Conservation (phyloP, 495 filamentous ascomycete species). For the Neurospora sp. region DNA sequence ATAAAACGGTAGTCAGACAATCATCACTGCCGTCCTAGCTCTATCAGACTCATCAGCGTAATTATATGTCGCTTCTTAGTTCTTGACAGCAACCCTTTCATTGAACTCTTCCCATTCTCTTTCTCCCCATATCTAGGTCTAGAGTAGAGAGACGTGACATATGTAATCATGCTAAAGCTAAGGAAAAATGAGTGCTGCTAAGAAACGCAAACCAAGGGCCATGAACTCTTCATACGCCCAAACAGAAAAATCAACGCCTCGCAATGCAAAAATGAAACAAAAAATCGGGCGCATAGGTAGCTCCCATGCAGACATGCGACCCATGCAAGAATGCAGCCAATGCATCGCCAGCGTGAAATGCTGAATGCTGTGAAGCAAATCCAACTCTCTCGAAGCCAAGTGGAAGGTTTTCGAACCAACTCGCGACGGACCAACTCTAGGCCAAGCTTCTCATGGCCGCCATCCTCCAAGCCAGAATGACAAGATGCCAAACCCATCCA, state of each 20-base stretch:
- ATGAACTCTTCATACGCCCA: not conserved
- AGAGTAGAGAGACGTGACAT: not conserved
- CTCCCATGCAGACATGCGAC: not conserved
- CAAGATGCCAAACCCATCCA: no score
- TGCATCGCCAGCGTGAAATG: not conserved
- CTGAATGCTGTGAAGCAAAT: not conserved
- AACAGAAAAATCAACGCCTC: not conserved
- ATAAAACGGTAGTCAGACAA: not conserved
- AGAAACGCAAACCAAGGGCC: not conserved
- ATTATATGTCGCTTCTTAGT: not conserved
- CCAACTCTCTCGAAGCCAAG: not conserved
- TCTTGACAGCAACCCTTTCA: not conserved
- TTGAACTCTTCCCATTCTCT: not conserved
- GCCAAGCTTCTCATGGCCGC: no score
- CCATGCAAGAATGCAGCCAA: not conserved
- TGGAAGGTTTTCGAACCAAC: no score
- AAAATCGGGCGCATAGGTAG: not conserved
- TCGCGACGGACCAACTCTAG: no score
- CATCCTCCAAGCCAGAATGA: no score
- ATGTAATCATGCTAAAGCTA: not conserved
- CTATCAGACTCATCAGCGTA: not conserved
- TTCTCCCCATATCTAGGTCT: not conserved
- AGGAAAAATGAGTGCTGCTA: not conserved
- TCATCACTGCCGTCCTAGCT: not conserved
- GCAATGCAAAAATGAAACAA: slow-evolving; percentile 1